Evolutionary conservation across 345 rosid species (phyloP).

Genomic region (Cochlearia excelsa): DNA sequence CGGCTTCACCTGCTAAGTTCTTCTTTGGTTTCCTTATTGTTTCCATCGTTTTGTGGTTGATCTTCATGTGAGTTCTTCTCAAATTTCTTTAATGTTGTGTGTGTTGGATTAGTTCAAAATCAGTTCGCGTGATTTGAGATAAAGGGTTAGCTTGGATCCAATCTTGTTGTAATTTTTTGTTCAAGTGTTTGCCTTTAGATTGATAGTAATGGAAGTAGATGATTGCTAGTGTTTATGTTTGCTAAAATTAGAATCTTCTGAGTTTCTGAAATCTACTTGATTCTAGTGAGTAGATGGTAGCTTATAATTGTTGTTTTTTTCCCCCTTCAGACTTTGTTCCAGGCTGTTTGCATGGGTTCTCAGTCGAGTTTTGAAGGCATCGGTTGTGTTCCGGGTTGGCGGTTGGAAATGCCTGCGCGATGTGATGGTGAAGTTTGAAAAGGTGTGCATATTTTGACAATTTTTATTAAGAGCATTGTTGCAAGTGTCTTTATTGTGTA

Average conservation of each 20-base stretch:
- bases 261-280: not conserved
- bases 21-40: slow-evolving; percentile 75
- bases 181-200: not conserved
- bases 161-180: not conserved
- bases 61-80: slow-evolving; percentile 64
- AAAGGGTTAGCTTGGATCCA: not conserved
- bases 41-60: slow-evolving; percentile 76
- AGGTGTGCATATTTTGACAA: slow-evolving; percentile 47
- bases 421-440: slow-evolving; percentile 72
- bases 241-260: not conserved
- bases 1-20: slow-evolving; percentile 88
- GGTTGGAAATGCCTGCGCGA: slow-evolving; percentile 95
- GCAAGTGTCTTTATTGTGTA: slow-evolving; percentile 3
- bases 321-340: slow-evolving; percentile 23
- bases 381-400: slow-evolving; percentile 73
- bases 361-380: slow-evolving; percentile 72
- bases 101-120: not conserved
- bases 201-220: not conserved
- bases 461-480: not conserved
- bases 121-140: not conserved
- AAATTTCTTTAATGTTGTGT: not conserved
- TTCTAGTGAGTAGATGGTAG: not conserved
- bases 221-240: not conserved
- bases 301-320: slow-evolving; percentile 2
- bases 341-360: slow-evolving; percentile 81